Conservation (phyloP, 225 moss, liverwort and hornwort genomes). For the Straminergon stramineum region DNA sequence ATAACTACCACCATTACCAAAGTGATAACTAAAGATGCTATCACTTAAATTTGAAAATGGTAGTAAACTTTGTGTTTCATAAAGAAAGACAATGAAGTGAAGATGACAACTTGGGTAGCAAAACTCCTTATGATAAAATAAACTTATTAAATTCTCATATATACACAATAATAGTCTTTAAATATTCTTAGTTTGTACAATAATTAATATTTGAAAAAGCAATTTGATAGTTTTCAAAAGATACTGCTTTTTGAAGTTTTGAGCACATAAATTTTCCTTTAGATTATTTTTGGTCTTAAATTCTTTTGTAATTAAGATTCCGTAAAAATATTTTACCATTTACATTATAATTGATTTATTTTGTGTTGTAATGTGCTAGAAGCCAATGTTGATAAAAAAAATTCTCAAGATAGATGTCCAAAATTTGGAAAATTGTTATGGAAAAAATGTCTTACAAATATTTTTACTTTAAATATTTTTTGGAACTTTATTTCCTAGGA, state of each 20-base stretch:
- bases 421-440: background rate
- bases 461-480: background rate
- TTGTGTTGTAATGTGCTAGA: background rate
- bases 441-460: background rate
- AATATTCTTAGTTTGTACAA: background rate
- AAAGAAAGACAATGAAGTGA: background rate
- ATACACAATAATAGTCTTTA: background rate
- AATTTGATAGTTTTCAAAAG: background rate
- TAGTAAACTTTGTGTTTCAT: background rate
- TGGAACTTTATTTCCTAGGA: fast-evolving
- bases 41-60: background rate
- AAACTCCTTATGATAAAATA: background rate
- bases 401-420: background rate
- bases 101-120: background rate
- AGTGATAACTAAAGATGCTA: background rate
- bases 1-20: background rate
- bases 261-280: background rate
- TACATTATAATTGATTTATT: background rate
- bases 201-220: background rate
- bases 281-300: background rate
- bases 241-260: background rate
- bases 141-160: background rate
- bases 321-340: background rate
- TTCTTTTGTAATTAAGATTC: background rate
- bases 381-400: background rate